phyloP scores from a whole-genome alignment of 192 early-diverging fungal species.

The Spinellus fusiger region DNA sequence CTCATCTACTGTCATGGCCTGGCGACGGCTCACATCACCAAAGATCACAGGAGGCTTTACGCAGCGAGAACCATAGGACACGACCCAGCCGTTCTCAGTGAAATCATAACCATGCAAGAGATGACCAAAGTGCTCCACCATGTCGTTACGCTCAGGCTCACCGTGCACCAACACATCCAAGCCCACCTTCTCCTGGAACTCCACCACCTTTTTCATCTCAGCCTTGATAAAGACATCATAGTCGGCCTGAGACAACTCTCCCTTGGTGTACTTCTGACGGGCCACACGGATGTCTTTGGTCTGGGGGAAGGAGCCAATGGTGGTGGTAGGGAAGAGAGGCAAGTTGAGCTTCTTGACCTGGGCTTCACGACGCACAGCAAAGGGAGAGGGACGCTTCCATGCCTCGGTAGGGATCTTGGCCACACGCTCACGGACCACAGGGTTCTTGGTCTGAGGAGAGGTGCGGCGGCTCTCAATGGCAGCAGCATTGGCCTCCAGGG shows the following conservation, averaged over 20 bases:
- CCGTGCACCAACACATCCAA: slow-evolving; percentile 97
- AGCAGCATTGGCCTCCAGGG: slow-evolving; percentile 65
- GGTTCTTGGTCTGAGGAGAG: slow-evolving; percentile 80
- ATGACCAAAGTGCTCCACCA: slow-evolving; percentile 98
- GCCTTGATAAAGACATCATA: slow-evolving; percentile 82
- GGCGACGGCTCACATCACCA: slow-evolving; percentile 89
- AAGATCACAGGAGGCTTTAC: slow-evolving; percentile 97
- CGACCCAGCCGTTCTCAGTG: slow-evolving; percentile 95
- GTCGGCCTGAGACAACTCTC: slow-evolving; percentile 54
- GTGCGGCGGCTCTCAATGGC: slow-evolving; percentile 62
- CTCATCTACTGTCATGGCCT: slow-evolving; percentile 89
- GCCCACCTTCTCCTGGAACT: slow-evolving; percentile 83
- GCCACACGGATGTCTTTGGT: slow-evolving; percentile 92
- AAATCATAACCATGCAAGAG: slow-evolving; percentile 90
- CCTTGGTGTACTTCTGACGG: slow-evolving; percentile 87
- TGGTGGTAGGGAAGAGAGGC: slow-evolving; percentile 93
- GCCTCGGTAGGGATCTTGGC: slow-evolving; percentile 58
- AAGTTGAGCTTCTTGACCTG: slow-evolving; percentile 78
- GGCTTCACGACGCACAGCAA: slow-evolving; percentile 59
- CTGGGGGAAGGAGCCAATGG: slow-evolving; percentile 98
- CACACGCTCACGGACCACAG: slow-evolving; percentile 71
- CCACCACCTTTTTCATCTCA: slow-evolving; percentile 80
- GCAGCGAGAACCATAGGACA: slow-evolving; percentile 94
- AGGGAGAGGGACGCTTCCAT: slow-evolving; percentile 71
- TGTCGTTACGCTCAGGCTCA: slow-evolving; percentile 94